Conservation (phyloP, 371 early-diverging fungal species). For the Fennellomyces sp. region DNA sequence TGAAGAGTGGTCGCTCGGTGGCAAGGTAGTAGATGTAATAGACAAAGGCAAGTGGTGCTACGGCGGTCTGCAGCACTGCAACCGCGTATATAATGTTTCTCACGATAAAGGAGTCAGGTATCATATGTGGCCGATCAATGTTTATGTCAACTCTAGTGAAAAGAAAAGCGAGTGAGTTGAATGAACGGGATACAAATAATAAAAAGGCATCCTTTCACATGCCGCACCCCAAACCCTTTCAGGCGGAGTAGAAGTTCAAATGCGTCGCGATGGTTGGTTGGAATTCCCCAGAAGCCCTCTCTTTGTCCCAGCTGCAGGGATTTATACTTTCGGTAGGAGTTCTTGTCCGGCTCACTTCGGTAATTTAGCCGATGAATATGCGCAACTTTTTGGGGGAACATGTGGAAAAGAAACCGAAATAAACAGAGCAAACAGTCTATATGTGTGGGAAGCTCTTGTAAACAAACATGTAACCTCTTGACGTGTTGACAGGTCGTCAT, state of each 20-base stretch:
- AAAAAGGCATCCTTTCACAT: neutral
- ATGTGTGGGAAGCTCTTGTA: too few species aligned
- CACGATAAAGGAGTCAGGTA: constrained; percentile 35
- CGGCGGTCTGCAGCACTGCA: constrained; percentile 44
- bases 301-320: neutral
- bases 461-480: neutral
- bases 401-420: too few species aligned
- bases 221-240: constrained; percentile 5
- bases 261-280: neutral
- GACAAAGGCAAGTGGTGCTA: constrained; percentile 50
- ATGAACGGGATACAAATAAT: neutral
- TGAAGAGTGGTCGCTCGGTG: constrained; percentile 38
- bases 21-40: constrained; percentile 52
- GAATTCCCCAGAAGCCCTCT: constrained; percentile 1
- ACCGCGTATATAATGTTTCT: constrained; percentile 30
- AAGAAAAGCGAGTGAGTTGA: neutral
- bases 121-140: constrained; percentile 19
- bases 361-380: neutral
- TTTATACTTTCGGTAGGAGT: neutral
- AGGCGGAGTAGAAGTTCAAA: neutral
- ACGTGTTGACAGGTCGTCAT: neutral
- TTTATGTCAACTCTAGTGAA: neutral
- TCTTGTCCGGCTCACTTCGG: neutral
- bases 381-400: neutral
- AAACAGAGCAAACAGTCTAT: too few species aligned